Evolutionary conservation across 176 grass and related monocot species (phyloP).

Genomic region (Rhynchospora pubera): DNA sequence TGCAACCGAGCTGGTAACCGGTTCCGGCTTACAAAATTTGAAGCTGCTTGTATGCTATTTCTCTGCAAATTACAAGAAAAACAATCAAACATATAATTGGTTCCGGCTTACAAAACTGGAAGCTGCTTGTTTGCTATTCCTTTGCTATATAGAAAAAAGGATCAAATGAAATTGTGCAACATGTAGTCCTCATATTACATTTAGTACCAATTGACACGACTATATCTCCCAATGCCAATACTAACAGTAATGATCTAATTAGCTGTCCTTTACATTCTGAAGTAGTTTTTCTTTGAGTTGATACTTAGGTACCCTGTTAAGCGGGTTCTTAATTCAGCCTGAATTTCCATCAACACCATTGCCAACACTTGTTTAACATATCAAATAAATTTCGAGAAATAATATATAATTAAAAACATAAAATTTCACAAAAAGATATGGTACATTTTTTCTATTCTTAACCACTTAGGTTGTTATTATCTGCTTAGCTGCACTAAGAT

Average conservation of each 20-base stretch:
- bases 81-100: slow-evolving; percentile 9
- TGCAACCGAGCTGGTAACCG: slow-evolving; percentile 63
- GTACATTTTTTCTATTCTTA: background rate
- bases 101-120: slow-evolving; percentile 62
- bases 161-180: background rate
- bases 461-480: background rate
- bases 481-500: background rate
- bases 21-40: slow-evolving; percentile 78
- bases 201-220: background rate
- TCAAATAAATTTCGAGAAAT: background rate
- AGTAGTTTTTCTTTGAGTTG: background rate
- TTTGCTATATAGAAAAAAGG: slow-evolving; percentile 22
- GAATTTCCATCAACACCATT: background rate
- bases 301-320: background rate
- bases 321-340: background rate
- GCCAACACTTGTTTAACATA: background rate
- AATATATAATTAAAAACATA: background rate
- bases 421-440: too few relatives aligned
- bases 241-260: background rate
- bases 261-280: background rate
- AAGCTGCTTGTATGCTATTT: slow-evolving; percentile 76
- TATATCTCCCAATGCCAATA: background rate
- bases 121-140: slow-evolving; percentile 65
- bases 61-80: slow-evolving; percentile 30
- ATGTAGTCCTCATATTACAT: background rate